These are phyloP conservation scores for Phylloboletellus chloephorus DNA, from an alignment of 1,284 basidiomycete genomes.

Conservation along the genomic window DNA sequence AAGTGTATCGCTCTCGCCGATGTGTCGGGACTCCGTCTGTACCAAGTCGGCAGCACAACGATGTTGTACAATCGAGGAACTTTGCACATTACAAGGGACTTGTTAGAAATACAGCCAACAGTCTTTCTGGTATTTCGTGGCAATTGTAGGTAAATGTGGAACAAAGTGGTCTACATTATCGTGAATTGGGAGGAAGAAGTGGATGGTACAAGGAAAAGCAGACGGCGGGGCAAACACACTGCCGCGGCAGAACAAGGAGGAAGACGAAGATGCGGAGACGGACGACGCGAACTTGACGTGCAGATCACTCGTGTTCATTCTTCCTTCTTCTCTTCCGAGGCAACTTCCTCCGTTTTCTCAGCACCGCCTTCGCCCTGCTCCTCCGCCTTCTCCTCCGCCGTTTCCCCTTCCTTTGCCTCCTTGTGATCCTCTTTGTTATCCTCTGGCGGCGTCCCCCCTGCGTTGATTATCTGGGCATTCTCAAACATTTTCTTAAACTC, in stretches of 20 bases:
- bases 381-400: conserved; percentile 25
- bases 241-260: conserved; percentile 10
- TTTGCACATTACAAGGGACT: background rate
- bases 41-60: background rate
- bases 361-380: conserved; percentile 29
- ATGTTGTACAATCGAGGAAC: background rate
- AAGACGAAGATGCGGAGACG: conserved; percentile 4
- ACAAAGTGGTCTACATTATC: conserved; percentile 32
- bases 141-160: conserved; percentile 26
- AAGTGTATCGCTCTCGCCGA: background rate
- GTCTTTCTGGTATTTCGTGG: conserved; percentile 27
- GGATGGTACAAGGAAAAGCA: conserved; percentile 10
- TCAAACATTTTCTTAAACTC: conserved; percentile 89
- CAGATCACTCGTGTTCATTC: conserved; percentile 15
- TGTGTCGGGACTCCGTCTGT: background rate
- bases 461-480: conserved; percentile 72
- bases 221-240: conserved; percentile 6
- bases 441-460: conserved; percentile 32
- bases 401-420: conserved; percentile 30
- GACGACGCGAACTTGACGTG: conserved; percentile 2
- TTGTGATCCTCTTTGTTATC: conserved; percentile 31
- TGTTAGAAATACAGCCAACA: conserved; percentile 1
- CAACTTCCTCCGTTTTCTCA: conserved; percentile 26
- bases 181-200: conserved; percentile 6
- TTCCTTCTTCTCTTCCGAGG: conserved; percentile 26